Evolutionary conservation across 495 filamentous ascomycete species (phyloP), one percentile per base, ranked within the genome.

Genomic region (Aspergillus cavernicola): DNA sequence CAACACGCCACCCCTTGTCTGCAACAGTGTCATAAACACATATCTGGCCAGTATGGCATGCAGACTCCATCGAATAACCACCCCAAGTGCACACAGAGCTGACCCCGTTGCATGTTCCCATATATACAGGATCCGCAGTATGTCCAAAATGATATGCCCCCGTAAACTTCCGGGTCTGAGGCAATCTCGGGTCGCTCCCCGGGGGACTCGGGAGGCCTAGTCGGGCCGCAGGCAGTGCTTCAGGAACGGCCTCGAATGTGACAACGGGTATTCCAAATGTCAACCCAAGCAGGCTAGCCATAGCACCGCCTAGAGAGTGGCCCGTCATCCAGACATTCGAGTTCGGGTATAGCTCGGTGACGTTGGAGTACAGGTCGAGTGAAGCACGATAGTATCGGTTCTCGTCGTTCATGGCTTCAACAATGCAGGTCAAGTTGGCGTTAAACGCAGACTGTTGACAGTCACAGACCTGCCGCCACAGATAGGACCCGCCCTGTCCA

Each of bases 111-210:
- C 93, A 98, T 9, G 86, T 87, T 24, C 93, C 93, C 79, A 97
- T 90, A 64, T 85, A 98, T 6, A 98, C 80, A 0, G 93, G 93
- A 69, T 98, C 93, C 7, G 95, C 93, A 5, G 89, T 97, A 64
- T 97, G 89, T 6, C 93, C 93, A 63, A 97, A 89, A 69, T 98
- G 95, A 60, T 83, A 95, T n/a, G 86, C 76, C 2, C 90, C 92
- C 2, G 88, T 95, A 58, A 79, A 80, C 44, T 78, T 71, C 11
- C 90, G 78, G 3, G 76, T 76, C 55, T 93, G 87, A 8, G 88
- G 88, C 22, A 82, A 70, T 26, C 80, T 75, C 32, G 88, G 76
- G 58, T 87, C 79, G 49, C 85, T 69, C 18, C 85, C 88, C 3
- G 95, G 93, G 7, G 95, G 95, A 2, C 83, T 80, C 0, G 92